phyloP scores from a whole-genome alignment of 78 protist species.

The Dictyostelium intermedium region DNA sequence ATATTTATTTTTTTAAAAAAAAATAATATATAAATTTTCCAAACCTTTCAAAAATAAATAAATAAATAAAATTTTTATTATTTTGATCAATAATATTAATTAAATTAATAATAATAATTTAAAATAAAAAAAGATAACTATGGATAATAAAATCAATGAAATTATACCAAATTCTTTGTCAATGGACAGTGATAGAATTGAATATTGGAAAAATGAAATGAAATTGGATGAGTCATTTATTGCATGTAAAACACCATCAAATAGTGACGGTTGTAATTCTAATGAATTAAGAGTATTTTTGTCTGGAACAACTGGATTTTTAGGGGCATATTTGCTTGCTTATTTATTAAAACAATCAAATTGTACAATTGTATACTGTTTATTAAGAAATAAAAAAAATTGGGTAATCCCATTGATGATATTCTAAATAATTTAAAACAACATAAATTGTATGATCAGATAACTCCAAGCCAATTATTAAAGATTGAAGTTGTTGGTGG shows the following conservation, averaged over 20 bases:
- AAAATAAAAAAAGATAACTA: no score
- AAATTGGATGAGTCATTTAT: background rate
- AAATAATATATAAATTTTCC: no score
- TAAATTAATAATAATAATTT: no score
- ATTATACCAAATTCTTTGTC: no score
- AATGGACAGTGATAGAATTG: background rate
- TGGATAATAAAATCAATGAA: no score
- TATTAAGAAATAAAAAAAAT: conserved; percentile 7
- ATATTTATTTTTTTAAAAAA: no score
- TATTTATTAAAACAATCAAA: background rate
- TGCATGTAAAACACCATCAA: background rate
- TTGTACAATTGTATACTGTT: conserved; percentile 41
- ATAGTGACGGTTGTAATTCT: no score
- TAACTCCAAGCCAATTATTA: background rate
- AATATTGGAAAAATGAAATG: conserved; percentile 45
- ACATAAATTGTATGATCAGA: background rate
- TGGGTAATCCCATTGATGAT: background rate
- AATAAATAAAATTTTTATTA: no score
- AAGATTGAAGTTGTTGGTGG: conserved; percentile 5
- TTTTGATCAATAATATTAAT: no score
- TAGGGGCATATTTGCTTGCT: conserved; percentile 20
- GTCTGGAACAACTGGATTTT: background rate
- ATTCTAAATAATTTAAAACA: background rate
- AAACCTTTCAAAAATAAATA: no score
- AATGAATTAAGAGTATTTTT: background rate